A percentile compares a stretch with the other conserved stretches of the same genome.
Evolutionary conservation across 768 basidiomycete genomes (phyloP).

Genomic region (Pleurotus salmoneostramineus): DNA sequence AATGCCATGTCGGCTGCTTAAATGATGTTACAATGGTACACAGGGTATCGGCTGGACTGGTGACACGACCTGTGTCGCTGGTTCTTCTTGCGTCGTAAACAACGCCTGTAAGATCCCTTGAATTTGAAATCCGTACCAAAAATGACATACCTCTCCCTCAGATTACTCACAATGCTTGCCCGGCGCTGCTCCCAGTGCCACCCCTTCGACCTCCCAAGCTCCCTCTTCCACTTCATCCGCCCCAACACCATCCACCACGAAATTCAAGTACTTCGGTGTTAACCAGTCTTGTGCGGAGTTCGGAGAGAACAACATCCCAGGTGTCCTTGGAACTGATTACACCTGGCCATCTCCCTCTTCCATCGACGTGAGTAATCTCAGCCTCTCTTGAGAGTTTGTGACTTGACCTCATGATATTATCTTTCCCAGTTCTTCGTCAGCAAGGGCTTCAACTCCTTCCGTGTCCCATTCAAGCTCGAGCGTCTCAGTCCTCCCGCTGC

Average conservation of each 20-base stretch:
- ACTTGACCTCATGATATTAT: conserved; percentile 21
- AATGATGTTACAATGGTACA: neutral
- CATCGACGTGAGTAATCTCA: conserved; percentile 23
- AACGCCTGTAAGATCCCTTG: conserved; percentile 34
- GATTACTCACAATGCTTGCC: conserved; percentile 49
- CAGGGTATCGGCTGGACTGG: conserved; percentile 41
- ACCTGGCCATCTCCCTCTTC: conserved; percentile 46
- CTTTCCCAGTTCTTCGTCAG: conserved; percentile 45
- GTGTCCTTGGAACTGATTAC: conserved; percentile 37
- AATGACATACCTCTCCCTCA: conserved; percentile 14
- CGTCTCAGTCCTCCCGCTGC: conserved; percentile 48
- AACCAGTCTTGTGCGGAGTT: conserved; percentile 64
- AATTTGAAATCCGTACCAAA: neutral
- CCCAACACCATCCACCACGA: conserved; percentile 32
- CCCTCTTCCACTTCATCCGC: conserved; percentile 23
- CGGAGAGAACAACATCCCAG: conserved; percentile 43
- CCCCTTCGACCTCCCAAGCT: conserved; percentile 22
- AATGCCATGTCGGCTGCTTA: neutral
- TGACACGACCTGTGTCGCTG: conserved; percentile 40
- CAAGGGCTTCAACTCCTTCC: conserved; percentile 60
- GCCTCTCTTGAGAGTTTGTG: neutral
- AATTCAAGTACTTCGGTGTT: conserved; percentile 62
- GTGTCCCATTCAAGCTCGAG: conserved; percentile 57
- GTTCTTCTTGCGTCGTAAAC: conserved; percentile 32
- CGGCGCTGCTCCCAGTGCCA: conserved; percentile 17